phyloP scores from a whole-genome alignment of 2,329 filamentous ascomycete species.

The Orbilia oligospora region DNA sequence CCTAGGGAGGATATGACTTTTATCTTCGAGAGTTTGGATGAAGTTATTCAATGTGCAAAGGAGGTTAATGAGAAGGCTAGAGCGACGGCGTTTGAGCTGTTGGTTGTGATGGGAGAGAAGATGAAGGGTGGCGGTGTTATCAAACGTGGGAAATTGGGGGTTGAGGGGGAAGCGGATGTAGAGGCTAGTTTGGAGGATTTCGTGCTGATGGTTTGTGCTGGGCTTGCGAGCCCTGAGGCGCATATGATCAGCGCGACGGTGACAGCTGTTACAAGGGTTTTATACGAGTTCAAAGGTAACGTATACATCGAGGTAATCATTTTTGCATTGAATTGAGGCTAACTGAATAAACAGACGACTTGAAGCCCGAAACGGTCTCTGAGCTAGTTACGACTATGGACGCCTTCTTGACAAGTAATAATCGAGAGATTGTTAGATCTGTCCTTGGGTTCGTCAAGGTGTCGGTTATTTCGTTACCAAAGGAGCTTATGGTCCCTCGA shows the following conservation, averaged over 20 bases:
- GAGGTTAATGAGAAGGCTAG: conserved; percentile 97
- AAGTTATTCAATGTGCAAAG: conserved; percentile 96
- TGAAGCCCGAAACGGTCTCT: conserved; percentile 78
- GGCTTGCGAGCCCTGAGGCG: conserved; percentile 89
- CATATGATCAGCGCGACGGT: conserved; percentile 99
- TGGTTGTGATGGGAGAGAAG: conserved; percentile 88
- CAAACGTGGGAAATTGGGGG: conserved; percentile 85
- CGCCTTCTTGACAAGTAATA: conserved; percentile 94
- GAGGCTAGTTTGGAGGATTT: conserved; percentile 91
- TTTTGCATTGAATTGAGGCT: background rate
- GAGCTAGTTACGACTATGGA: conserved; percentile 96
- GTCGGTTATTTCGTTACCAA: conserved; percentile 86
- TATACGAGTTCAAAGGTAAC: conserved; percentile 83
- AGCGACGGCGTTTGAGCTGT: conserved; percentile 87
- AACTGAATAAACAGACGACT: conserved; percentile 69
- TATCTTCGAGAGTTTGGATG: conserved; percentile 89
- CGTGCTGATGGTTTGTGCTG: conserved; percentile 97
- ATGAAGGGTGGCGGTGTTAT: conserved; percentile 83
- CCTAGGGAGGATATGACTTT: conserved; percentile 87
- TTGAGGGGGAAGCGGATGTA: conserved; percentile 81
- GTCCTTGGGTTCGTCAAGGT: conserved; percentile 98
- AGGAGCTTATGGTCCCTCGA: conserved; percentile 82
- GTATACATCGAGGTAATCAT: background rate
- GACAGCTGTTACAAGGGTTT: conserved; percentile 90
- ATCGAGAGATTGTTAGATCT: conserved; percentile 94